Evolutionary conservation across 495 filamentous ascomycete genomes (phyloP).

Genomic region (Copromyces sp.): DNA sequence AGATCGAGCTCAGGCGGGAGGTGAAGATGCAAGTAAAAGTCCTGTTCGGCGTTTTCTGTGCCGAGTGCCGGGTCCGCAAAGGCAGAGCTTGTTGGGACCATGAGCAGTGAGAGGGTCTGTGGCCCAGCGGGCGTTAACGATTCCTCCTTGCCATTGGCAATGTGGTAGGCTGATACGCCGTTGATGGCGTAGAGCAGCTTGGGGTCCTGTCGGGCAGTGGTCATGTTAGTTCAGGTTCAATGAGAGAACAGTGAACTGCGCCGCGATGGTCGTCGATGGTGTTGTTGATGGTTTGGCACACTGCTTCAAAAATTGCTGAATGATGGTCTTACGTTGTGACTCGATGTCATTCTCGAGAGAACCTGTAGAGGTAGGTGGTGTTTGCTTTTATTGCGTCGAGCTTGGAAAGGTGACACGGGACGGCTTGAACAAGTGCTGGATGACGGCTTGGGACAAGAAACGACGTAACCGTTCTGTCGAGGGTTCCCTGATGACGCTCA

Average conservation of each 20-base stretch:
- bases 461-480: background rate
- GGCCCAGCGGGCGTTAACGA: slow-evolving; percentile 74
- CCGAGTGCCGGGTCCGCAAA: slow-evolving; percentile 52
- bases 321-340: slow-evolving; percentile 37
- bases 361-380: background rate
- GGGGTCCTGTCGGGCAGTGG: slow-evolving; percentile 44
- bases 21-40: slow-evolving; percentile 91
- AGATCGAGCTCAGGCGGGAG: slow-evolving; percentile 91
- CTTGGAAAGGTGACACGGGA: background rate
- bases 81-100: slow-evolving; percentile 78
- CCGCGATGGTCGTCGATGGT: background rate
- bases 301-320: background rate
- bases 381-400: background rate
- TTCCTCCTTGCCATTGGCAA: slow-evolving; percentile 77
- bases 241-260: background rate
- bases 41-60: slow-evolving; percentile 60
- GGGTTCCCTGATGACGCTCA: background rate
- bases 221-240: background rate
- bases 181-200: slow-evolving; percentile 74
- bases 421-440: background rate
- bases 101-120: slow-evolving; percentile 81
- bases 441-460: background rate
- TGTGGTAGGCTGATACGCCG: slow-evolving; percentile 76
- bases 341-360: slow-evolving; percentile 29
- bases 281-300: background rate